A percentile compares a stretch with the other conserved stretches of the same genome.
phyloP scores from a whole-genome alignment of 345 rosid species.

The Populus davidiana region DNA sequence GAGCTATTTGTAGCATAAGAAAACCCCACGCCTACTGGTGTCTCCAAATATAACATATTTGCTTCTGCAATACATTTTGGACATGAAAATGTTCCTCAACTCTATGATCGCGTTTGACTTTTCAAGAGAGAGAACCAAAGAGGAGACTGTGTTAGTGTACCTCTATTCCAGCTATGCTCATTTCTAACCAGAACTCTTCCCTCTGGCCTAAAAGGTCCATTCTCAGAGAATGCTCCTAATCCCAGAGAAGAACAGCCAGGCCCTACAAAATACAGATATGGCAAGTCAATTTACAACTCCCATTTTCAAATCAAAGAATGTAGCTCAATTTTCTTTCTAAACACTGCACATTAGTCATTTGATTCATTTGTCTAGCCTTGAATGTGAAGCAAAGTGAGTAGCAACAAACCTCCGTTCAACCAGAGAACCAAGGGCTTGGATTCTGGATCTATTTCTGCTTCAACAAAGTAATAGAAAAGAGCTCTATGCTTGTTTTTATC shows the following conservation, averaged over 20 bases:
- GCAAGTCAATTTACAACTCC: background rate
- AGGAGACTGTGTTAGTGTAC: conserved; percentile 16
- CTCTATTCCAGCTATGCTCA: conserved; percentile 91
- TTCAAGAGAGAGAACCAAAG: background rate
- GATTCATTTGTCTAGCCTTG: background rate
- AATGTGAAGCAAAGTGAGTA: background rate
- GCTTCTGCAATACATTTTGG: conserved; percentile 57
- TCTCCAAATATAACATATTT: conserved; percentile 87
- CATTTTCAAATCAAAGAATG: background rate
- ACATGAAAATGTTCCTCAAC: background rate
- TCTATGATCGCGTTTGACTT: background rate
- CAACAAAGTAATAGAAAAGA: conserved; percentile 91
- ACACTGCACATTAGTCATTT: background rate
- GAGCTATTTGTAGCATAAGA: conserved; percentile 74
- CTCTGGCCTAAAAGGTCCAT: conserved; percentile 94
- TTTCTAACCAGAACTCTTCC: conserved; percentile 67
- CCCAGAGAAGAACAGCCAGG: conserved; percentile 99
- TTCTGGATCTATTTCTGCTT: conserved; percentile 72
- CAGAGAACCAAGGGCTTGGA: conserved; percentile 91
- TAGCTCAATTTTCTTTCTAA: background rate
- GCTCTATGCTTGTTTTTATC: conserved; percentile 66
- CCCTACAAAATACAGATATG: conserved; percentile 33
- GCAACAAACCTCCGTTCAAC: conserved; percentile 81
- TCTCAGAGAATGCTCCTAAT: conserved; percentile 94
- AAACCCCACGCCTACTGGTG: conserved; percentile 95